Evolutionary conservation across 2,329 filamentous ascomycete genomes (phyloP).

Genomic region (Arthrobotrys iridis): DNA sequence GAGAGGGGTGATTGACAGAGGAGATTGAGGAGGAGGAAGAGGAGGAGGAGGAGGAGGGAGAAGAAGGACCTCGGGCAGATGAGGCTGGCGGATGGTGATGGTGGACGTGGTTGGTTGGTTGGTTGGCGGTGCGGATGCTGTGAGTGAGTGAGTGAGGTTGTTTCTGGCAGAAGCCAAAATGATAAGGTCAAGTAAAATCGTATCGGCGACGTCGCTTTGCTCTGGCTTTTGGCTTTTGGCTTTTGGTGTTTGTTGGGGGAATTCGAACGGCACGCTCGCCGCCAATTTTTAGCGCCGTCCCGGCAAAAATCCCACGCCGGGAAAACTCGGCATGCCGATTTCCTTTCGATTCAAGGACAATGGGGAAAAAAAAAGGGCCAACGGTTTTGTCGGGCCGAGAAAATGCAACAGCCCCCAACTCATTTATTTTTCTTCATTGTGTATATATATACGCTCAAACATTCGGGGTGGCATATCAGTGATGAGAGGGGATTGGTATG

Average conservation of each 20-base stretch:
- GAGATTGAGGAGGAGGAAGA: neutral
- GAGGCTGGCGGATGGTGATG: too few relatives aligned
- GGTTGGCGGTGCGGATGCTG: too few relatives aligned
- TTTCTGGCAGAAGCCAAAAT: too few relatives aligned
- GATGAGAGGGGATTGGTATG: too few relatives aligned
- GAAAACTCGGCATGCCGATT: neutral
- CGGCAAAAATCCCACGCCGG: neutral
- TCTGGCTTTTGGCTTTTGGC: neutral
- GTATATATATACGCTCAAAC: too few relatives aligned
- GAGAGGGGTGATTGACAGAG: neutral
- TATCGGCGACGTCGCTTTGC: neutral
- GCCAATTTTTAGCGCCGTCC: neutral
- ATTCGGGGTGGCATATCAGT: too few relatives aligned
- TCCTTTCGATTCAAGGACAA: too few relatives aligned
- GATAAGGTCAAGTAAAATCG: too few relatives aligned
- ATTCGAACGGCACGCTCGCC: neutral
- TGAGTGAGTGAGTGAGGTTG: neutral
- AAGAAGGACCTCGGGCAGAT: too few relatives aligned
- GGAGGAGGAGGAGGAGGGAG: neutral
- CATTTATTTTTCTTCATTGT: too few relatives aligned
- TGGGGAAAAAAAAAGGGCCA: neutral
- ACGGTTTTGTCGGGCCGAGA: neutral
- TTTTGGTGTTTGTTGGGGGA: conserved; percentile 3
- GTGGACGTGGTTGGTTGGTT: too few relatives aligned
- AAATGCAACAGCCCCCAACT: neutral